Evolutionary conservation across 768 basidiomycete species (phyloP), one percentile per base, ranked within the genome.

Genomic region (Rhodotorula sphaerocarpa): DNA sequence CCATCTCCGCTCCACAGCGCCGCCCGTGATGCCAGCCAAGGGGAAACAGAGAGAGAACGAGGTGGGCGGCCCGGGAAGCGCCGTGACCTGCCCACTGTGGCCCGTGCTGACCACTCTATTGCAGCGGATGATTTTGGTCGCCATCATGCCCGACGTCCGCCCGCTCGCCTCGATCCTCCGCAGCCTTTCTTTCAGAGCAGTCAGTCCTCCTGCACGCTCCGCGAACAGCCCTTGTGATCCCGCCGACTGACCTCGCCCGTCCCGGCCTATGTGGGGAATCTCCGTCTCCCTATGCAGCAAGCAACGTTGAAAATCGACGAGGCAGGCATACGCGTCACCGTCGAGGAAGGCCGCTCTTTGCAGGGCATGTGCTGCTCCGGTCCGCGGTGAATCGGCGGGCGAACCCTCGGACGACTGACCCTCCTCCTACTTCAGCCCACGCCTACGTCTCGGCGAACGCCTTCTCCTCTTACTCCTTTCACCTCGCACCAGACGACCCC

Each of bases 321-420:
- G 23, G 77, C 79, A 44, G 91, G 90, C 2, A 76, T 95, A 66
- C 82, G 82, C 18, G 80, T 95, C 33, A 82, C 82, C 25, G 90
- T 89, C 15, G 90, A 96, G 76, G 90, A 95, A 74, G 83, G 87
- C 2, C 80, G 86, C 41, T 84, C 86, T 1, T 78, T 93, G 11
- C 78, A 86, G 33, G 91, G 91, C 88, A 71, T 64, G 79, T 75
- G 6, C 51, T 44, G 5, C 27, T 42, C 45, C 21, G 15, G 33
- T 34, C n/a, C 20, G 21, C 18, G 33, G 16, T 21, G 18, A n/a
- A 39, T 16, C 36, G 16, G 36, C 36, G 36, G 10, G 16, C 36
- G 36, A 39, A 16, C 36, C 10, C 9, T 39, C 10, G 23, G 5
- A 14, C 5, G 11, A 5, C 36, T 55, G 7, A n/a, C 43, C 34